phyloP scores from a whole-genome alignment of 495 filamentous ascomycete species.

The Podospora anserina region DNA sequence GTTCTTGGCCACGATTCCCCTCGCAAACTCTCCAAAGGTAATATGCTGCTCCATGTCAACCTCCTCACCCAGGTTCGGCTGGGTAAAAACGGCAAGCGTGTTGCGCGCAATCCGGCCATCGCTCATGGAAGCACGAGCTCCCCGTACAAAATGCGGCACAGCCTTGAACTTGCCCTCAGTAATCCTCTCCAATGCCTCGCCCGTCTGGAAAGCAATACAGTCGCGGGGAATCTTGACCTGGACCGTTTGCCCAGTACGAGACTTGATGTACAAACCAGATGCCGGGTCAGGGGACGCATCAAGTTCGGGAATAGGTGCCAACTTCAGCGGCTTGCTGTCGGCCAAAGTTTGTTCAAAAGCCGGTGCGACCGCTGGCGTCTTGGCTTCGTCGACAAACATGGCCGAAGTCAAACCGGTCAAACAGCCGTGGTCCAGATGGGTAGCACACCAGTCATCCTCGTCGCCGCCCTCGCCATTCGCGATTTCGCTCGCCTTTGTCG shows the following conservation, averaged over 20 bases:
- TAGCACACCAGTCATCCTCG: constrained; percentile 94
- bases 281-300: constrained; percentile 69
- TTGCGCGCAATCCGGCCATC: constrained; percentile 69
- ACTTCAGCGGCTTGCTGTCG: constrained; percentile 21
- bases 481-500: constrained; percentile 19
- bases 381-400: constrained; percentile 87
- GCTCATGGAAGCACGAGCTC: constrained; percentile 49
- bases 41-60: constrained; percentile 69
- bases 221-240: constrained; percentile 88
- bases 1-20: constrained; percentile 77
- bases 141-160: constrained; percentile 93
- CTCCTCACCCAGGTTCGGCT: constrained; percentile 86
- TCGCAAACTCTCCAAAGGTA: constrained; percentile 84
- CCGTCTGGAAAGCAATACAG: constrained; percentile 94
- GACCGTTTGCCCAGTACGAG: constrained; percentile 68
- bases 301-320: constrained; percentile 64
- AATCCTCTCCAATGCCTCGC: constrained; percentile 85
- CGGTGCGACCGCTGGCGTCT: constrained; percentile 37
- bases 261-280: constrained; percentile 88
- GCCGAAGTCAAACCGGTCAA: constrained; percentile 90
- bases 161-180: constrained; percentile 85
- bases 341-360: constrained; percentile 25
- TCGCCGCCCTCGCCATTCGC: constrained; percentile 42
- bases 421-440: constrained; percentile 90
- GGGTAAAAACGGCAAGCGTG: constrained; percentile 95